A percentile compares a stretch with the other conserved stretches of the same genome.
These are phyloP conservation scores for Pezicula neosporulosa DNA, from an alignment of 2,329 filamentous ascomycete species.

Conservation along the genomic window DNA sequence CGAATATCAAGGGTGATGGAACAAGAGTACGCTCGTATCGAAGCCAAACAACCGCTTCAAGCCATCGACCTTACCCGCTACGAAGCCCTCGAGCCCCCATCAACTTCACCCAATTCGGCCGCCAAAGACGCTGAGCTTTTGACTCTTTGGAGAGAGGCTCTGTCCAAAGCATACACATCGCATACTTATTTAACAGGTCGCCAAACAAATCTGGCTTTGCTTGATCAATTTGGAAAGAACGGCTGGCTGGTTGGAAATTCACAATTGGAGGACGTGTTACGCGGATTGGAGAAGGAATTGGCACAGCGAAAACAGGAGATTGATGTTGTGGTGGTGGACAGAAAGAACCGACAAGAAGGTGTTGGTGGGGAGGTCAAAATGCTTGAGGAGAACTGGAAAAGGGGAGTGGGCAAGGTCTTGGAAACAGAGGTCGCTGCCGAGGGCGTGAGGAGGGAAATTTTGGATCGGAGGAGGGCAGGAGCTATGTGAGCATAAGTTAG, in stretches of 20 bases:
- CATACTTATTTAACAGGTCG: conserved; percentile 50
- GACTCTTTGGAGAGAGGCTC: conserved; percentile 13
- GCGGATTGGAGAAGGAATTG: conserved; percentile 70
- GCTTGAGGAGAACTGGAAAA: conserved; percentile 76
- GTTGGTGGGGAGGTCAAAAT: conserved; percentile 69
- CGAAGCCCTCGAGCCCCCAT: conserved; percentile 66
- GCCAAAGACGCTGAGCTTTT: conserved; percentile 29
- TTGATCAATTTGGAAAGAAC: conserved; percentile 63
- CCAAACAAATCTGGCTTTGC: conserved; percentile 18
- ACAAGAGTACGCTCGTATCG: conserved; percentile 66
- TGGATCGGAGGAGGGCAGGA: conserved; percentile 55
- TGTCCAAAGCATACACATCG: conserved; percentile 50
- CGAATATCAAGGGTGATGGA: conserved; percentile 64
- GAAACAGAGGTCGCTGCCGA: conserved; percentile 87
- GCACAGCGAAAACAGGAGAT: conserved; percentile 63
- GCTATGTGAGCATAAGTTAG: conserved; percentile 8
- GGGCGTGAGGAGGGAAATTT: conserved; percentile 61
- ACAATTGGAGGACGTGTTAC: conserved; percentile 70
- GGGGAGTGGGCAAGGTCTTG: conserved; percentile 72
- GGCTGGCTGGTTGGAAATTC: conserved; percentile 87
- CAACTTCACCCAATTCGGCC: conserved; percentile 31
- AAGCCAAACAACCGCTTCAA: conserved; percentile 52
- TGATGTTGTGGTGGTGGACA: conserved; percentile 68
- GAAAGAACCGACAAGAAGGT: conserved; percentile 67
- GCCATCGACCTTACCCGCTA: conserved; percentile 79